phyloP scores from a whole-genome alignment of 306 rosid species.

The Castanea crenata region DNA sequence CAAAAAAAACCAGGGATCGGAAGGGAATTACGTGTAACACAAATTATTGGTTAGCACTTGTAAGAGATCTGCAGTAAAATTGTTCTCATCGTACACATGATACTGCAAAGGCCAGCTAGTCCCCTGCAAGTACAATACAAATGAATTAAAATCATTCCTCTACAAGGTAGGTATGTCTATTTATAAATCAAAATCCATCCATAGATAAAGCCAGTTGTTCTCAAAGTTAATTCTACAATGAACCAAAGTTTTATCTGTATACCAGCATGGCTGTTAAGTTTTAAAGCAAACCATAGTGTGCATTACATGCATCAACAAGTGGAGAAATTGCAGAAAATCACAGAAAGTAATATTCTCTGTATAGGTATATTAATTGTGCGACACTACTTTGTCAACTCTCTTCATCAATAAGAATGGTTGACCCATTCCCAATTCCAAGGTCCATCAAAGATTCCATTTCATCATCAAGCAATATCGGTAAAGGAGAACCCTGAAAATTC shows the following conservation, averaged over 20 bases:
- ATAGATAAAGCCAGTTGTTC: background rate
- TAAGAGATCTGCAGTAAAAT: constrained; percentile 33
- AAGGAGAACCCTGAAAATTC: constrained; percentile 68
- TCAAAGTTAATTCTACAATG: background rate
- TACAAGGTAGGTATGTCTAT: background rate
- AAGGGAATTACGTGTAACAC: constrained; percentile 35
- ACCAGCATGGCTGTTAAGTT: constrained; percentile 83
- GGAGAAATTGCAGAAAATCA: background rate
- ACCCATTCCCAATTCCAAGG: constrained; percentile 63
- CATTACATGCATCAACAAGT: background rate
- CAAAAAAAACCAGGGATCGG: background rate
- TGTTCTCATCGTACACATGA: constrained; percentile 51
- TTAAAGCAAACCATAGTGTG: constrained; percentile 42
- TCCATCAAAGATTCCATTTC: constrained; percentile 71
- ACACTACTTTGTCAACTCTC: constrained; percentile 38
- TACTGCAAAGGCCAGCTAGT: constrained; percentile 52
- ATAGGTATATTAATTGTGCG: background rate
- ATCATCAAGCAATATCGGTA: constrained; percentile 69
- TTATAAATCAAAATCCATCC: background rate
- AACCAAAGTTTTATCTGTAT: constrained; percentile 43
- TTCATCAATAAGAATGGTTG: constrained; percentile 76
- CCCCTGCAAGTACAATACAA: constrained; percentile 29
- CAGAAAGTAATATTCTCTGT: background rate
- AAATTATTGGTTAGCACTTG: constrained; percentile 43
- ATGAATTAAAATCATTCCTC: background rate